Evolutionary conservation across 2,329 filamentous ascomycete species (phyloP).

Genomic region (Diplodia seriata): DNA sequence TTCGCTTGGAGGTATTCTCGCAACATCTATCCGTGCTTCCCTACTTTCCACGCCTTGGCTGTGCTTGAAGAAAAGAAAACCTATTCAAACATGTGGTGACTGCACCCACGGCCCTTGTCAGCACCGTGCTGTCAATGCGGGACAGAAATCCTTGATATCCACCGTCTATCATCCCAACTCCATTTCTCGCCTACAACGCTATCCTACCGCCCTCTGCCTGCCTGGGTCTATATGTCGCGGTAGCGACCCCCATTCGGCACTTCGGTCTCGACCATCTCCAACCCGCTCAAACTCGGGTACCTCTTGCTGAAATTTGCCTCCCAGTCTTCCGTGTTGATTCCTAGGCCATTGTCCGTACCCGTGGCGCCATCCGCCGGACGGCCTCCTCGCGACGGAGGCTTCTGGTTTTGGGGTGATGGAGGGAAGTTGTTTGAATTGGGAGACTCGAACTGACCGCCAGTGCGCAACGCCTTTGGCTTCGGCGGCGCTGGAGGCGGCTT

Average conservation of each 20-base stretch:
- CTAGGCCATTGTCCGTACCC: neutral
- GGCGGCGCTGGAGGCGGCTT: slow-evolving; percentile 62
- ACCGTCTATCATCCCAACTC: slow-evolving; percentile 23
- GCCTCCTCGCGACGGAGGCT: slow-evolving; percentile 18
- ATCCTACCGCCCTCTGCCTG: neutral
- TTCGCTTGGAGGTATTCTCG: neutral
- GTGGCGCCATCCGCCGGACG: neutral
- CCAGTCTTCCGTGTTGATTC: slow-evolving; percentile 65
- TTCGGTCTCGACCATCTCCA: slow-evolving; percentile 87
- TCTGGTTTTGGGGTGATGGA: slow-evolving; percentile 12
- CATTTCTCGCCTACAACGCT: neutral
- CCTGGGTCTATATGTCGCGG: neutral
- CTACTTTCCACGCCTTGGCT: slow-evolving; percentile 7
- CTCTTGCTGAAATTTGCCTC: slow-evolving; percentile 79
- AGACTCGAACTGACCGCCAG: slow-evolving; percentile 46
- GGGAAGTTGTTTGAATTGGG: slow-evolving; percentile 37
- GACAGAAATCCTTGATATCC: slow-evolving; percentile 17
- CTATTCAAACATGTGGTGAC: slow-evolving; percentile 24
- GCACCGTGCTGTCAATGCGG: neutral
- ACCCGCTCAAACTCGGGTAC: slow-evolving; percentile 81
- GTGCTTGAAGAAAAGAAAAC: slow-evolving; percentile 11
- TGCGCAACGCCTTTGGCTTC: slow-evolving; percentile 66
- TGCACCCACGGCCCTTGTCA: neutral
- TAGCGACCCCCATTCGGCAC: slow-evolving; percentile 36
- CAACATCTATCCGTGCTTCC: slow-evolving; percentile 19